Base-by-base conservation (phyloP, 352 stramenopile genomes). In the Phytophthora pinifolia region DNA sequence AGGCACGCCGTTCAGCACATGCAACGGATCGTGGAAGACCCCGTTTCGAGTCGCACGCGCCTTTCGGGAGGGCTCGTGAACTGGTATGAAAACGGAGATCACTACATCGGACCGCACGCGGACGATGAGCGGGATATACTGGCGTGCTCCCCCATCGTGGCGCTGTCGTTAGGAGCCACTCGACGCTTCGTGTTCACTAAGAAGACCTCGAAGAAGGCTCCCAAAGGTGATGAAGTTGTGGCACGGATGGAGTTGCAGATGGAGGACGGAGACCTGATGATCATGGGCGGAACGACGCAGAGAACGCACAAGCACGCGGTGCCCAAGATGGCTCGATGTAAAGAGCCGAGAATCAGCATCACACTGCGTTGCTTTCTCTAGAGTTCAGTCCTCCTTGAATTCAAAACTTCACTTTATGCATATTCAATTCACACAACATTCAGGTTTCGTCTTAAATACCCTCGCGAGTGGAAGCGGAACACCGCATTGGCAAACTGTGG, bases 281-380 rank as follows among this genome's bases (percentile, higher is more conserved):
- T 95, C 34, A 95, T 95, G 85, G 85, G 85, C 43, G 85, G 85
- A 22, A 81, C 69, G 10, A 88, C 76, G 18, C 85, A 95, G 56
- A 52, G 65, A 46, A 89, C 80, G 12, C 79, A 89, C 72, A 90
- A 89, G 35, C 85, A 95, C 33, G 80, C 82, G 56, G 64, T 92
- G 25, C 85, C 85, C 7, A 95, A 88, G 54, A 84, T 81, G 76
- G 70, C 75, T 32, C 32, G 42, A 39, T 86, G 76, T 46, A 39
- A 27, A 8, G 62, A 73, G 9, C 59, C 58, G 13, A 70, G 73
- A 6, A 72, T 86, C 31, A 82, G 70, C 46, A 32, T 86, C 46
- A 86, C 75, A 1, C 52, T 86, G 36, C 72, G 75, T 9, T 86
- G 66, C 49, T 83, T 83, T 54, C 53, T 67, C 37, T 72, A 65